Evolutionary conservation across 2,329 filamentous ascomycete species (phyloP), one percentile per base, ranked within the genome.

Genomic region (Exutisphaerella laricina): DNA sequence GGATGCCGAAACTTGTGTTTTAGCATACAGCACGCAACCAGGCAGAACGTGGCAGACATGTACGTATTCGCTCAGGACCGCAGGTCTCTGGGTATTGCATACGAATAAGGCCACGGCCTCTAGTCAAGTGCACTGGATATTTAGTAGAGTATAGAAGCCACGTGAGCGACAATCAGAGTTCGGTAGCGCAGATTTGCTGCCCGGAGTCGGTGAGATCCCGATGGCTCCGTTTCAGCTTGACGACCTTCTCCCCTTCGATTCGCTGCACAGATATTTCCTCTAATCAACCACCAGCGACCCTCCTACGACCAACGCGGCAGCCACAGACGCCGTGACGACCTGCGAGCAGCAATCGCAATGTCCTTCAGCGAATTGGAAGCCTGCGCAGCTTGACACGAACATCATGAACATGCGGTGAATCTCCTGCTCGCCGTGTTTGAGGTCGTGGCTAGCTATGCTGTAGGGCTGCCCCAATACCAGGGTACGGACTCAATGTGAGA

Each of bases 371-470:
- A 35, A 35, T 35, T n/a, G 20, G 10, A 21, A 35, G 18, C 10
- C 5, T 6, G 5, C 13, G 20, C 20, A n/a, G 17, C 18, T 13
- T 6, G n/a, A n/a, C 33, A 35, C n/a, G 8, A 1, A 23, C 18
- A 9, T 17, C 23, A 4, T 14, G 33, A 17, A 21, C 8, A 20
- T 20, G 33, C 33, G 17, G 5, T 8, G 17, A 12, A 21, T 35
- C 33, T 35, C 33, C 14, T 16, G 20, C 33, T 22, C 33, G 9
- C 14, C 33, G 33, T 20, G 33, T 35, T 35, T 35, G 33, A 35
- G 20, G 13, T 34, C 14, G 4, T 34, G 31, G 18, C 31, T 10
- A 10, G 31, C 18, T 12, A 26, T 12, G 6, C 20, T 8, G 33
- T 35, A n/a, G 9, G 17, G 33, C 33, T 35, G 17, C 33, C 23